Conservation (phyloP, 2,329 filamentous ascomycete species). For the Calonectria montana region DNA sequence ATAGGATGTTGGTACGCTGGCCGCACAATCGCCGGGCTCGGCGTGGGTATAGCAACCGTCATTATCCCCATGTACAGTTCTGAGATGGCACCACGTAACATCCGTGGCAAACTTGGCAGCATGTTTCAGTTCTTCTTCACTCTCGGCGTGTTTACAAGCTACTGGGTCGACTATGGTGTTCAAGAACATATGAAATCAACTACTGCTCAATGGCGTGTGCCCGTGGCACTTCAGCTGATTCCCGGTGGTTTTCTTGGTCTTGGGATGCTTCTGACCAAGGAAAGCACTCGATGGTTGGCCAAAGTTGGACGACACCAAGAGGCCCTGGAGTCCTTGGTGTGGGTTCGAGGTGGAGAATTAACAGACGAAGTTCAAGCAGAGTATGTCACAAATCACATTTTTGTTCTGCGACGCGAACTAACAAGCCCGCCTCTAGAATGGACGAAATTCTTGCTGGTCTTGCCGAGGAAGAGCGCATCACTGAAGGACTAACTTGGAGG, state of each 20-base stretch:
- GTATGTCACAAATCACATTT: slow-evolving; percentile 28
- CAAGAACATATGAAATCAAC: slow-evolving; percentile 49
- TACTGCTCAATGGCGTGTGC: slow-evolving; percentile 62
- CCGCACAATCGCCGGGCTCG: slow-evolving; percentile 50
- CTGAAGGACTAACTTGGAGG: slow-evolving; percentile 58
- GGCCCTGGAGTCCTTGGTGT: slow-evolving; percentile 59
- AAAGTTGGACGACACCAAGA: slow-evolving; percentile 58
- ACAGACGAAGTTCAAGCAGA: slow-evolving; percentile 49
- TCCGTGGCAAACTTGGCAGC: slow-evolving; percentile 55
- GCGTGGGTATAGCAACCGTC: slow-evolving; percentile 54
- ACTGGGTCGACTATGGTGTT: slow-evolving; percentile 62
- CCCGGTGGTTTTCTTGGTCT: slow-evolving; percentile 58
- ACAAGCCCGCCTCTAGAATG: slow-evolving; percentile 43
- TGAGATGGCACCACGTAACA: slow-evolving; percentile 60
- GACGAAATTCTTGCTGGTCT: slow-evolving; percentile 58
- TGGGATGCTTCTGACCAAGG: slow-evolving; percentile 61
- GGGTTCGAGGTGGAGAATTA: slow-evolving; percentile 61
- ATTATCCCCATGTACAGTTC: slow-evolving; percentile 59
- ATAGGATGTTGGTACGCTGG: slow-evolving; percentile 53
- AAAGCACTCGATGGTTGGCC: slow-evolving; percentile 60
- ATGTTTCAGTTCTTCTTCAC: slow-evolving; percentile 60
- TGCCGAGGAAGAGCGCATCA: slow-evolving; percentile 57
- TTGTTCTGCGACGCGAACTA: slow-evolving; percentile 1
- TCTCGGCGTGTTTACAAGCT: slow-evolving; percentile 54
- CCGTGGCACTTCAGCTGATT: slow-evolving; percentile 59